phyloP scores from a whole-genome alignment of 129 eudicot genomes.

The Chrysanthemum makinoi region DNA sequence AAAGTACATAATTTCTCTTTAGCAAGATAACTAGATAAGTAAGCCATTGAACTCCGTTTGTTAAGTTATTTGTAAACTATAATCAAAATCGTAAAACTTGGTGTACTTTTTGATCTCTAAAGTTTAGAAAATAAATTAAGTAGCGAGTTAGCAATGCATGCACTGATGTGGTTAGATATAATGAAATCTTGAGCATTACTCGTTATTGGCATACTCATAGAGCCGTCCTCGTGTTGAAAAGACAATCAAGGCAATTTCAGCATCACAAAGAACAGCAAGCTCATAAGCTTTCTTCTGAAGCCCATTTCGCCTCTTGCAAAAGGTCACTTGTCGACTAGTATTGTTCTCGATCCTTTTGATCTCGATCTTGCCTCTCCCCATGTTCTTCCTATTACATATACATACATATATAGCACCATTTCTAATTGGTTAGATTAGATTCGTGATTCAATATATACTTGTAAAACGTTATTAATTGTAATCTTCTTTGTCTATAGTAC shows the following conservation, averaged over 20 bases:
- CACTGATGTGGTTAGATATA: background rate
- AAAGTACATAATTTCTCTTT: too few species aligned
- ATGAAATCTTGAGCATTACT: slow-evolving; percentile 16
- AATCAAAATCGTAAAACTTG: background rate
- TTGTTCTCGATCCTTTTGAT: slow-evolving; percentile 52
- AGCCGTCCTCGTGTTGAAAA: slow-evolving; percentile 43
- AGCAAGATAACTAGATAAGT: too few species aligned
- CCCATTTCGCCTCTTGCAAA: slow-evolving; percentile 38
- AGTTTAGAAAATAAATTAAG: background rate
- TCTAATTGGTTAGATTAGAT: too few species aligned
- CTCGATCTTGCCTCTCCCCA: slow-evolving; percentile 53
- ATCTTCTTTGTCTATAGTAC: too few species aligned
- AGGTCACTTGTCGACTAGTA: slow-evolving; percentile 37
- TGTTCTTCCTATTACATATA: background rate
- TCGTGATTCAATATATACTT: too few species aligned
- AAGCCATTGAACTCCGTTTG: too few species aligned
- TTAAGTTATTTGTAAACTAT: background rate
- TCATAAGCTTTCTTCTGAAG: slow-evolving; percentile 60
- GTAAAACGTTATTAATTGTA: too few species aligned
- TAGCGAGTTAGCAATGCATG: slow-evolving; percentile 1
- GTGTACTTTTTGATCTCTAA: too few species aligned
- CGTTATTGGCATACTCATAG: slow-evolving; percentile 34
- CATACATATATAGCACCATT: background rate
- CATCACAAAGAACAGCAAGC: slow-evolving; percentile 56
- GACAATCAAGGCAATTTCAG: slow-evolving; percentile 53